A percentile compares a stretch with the other conserved stretches of the same genome.
Evolutionary conservation across 768 basidiomycete genomes (phyloP).

Genomic region (Naganishia vishniacii): DNA sequence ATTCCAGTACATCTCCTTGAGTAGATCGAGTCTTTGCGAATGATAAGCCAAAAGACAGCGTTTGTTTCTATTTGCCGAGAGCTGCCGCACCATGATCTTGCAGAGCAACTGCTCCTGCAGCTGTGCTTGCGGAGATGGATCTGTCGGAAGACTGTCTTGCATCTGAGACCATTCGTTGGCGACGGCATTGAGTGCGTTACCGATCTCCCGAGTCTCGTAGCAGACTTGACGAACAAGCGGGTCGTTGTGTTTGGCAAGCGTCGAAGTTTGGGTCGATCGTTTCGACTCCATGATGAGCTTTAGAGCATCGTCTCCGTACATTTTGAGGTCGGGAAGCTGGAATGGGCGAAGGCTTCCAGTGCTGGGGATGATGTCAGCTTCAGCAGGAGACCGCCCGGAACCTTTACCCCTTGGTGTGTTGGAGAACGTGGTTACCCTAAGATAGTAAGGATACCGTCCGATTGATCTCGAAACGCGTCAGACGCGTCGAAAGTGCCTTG

Average conservation of each 20-base stretch:
- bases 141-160: conserved; percentile 42
- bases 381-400: too few relatives aligned
- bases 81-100: conserved; percentile 75
- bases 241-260: conserved; percentile 87
- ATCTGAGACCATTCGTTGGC: conserved; percentile 30
- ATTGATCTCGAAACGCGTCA: too few relatives aligned
- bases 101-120: conserved; percentile 50
- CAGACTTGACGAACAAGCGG: conserved; percentile 75
- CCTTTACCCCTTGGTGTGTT: too few relatives aligned
- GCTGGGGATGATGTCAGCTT: too few relatives aligned
- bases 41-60: conserved; percentile 94
- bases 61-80: conserved; percentile 84
- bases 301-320: conserved; percentile 69
- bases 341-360: neutral
- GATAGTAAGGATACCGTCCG: too few relatives aligned
- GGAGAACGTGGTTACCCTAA: too few relatives aligned
- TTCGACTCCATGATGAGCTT: conserved; percentile 81
- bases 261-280: conserved; percentile 74
- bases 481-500: too few relatives aligned
- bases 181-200: conserved; percentile 38
- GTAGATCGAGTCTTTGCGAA: conserved; percentile 71
- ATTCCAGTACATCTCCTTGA: conserved; percentile 84
- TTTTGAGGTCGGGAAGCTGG: conserved; percentile 21
- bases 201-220: conserved; percentile 82
- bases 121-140: conserved; percentile 53